Conservation (phyloP, 1,284 basidiomycete species). For the Cystobasidium pallidum region DNA sequence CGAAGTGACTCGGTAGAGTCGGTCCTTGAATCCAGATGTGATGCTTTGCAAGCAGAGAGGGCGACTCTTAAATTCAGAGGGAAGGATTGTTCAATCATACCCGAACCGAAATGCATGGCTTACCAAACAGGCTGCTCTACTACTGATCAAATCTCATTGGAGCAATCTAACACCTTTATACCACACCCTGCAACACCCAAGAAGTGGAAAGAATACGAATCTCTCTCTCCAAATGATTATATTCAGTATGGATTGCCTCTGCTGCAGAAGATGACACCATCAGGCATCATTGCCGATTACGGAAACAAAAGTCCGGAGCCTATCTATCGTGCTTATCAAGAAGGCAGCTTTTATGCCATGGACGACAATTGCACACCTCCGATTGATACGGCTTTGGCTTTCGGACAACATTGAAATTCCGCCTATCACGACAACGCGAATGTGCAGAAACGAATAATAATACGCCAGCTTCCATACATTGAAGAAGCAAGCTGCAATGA, state of each 20-base stretch:
- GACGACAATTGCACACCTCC: background rate
- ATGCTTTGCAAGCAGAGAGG: background rate
- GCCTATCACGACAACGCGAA: too few relatives aligned
- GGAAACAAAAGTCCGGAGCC: background rate
- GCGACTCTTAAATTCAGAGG: background rate
- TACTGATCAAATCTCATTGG: too few relatives aligned
- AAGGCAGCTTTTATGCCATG: background rate
- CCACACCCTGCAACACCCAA: background rate
- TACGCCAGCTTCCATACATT: too few relatives aligned
- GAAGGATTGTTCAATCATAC: background rate
- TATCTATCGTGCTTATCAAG: background rate
- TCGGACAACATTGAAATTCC: too few relatives aligned
- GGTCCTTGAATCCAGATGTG: background rate
- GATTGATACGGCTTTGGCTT: background rate
- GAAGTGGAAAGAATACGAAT: background rate
- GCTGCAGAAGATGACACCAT: background rate
- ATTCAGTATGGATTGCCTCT: background rate
- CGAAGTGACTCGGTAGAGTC: background rate
- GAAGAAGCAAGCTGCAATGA: too few relatives aligned
- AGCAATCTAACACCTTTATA: conserved; percentile 2
- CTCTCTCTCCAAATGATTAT: background rate
- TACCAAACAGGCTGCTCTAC: too few relatives aligned
- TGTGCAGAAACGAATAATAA: too few relatives aligned
- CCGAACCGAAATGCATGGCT: too few relatives aligned
- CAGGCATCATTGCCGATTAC: conserved; percentile 8